Evolutionary conservation across 2,329 filamentous ascomycete genomes (phyloP).

Genomic region (Calonectria fujianensis): DNA sequence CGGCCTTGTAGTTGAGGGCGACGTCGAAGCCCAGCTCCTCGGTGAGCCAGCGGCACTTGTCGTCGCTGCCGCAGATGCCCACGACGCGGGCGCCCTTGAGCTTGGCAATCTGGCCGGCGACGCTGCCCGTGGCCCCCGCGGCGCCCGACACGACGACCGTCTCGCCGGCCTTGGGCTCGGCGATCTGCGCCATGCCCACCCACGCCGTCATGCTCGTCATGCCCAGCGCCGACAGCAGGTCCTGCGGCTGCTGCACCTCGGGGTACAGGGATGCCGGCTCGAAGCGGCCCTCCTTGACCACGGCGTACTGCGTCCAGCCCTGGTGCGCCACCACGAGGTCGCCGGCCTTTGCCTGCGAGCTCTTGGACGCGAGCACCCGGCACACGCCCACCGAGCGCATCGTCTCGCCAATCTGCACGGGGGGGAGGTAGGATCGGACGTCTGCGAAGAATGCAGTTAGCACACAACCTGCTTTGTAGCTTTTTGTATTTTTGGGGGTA

Average conservation of each 20-base stretch:
- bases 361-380: slow-evolving; percentile 78
- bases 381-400: slow-evolving; percentile 80
- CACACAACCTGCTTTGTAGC: background rate
- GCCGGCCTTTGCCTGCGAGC: slow-evolving; percentile 72
- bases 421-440: slow-evolving; percentile 77
- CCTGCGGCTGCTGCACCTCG: slow-evolving; percentile 67
- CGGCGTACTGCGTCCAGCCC: slow-evolving; percentile 81
- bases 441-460: slow-evolving; percentile 57
- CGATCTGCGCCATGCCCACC: slow-evolving; percentile 83
- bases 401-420: slow-evolving; percentile 79
- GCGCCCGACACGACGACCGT: slow-evolving; percentile 87
- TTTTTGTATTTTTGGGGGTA: no score
- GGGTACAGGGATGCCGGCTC: slow-evolving; percentile 65
- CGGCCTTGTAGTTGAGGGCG: slow-evolving; percentile 81
- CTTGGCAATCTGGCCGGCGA: slow-evolving; percentile 87
- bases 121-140: slow-evolving; percentile 85
- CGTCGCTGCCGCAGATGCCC: slow-evolving; percentile 79
- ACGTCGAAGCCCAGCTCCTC: slow-evolving; percentile 80
- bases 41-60: slow-evolving; percentile 80
- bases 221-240: slow-evolving; percentile 78
- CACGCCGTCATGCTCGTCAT: slow-evolving; percentile 85
- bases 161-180: slow-evolving; percentile 80
- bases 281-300: slow-evolving; percentile 72
- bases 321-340: slow-evolving; percentile 72
- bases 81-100: slow-evolving; percentile 78